Conservation (phyloP, 768 basidiomycete genomes). For the Astraeus odoratus region DNA sequence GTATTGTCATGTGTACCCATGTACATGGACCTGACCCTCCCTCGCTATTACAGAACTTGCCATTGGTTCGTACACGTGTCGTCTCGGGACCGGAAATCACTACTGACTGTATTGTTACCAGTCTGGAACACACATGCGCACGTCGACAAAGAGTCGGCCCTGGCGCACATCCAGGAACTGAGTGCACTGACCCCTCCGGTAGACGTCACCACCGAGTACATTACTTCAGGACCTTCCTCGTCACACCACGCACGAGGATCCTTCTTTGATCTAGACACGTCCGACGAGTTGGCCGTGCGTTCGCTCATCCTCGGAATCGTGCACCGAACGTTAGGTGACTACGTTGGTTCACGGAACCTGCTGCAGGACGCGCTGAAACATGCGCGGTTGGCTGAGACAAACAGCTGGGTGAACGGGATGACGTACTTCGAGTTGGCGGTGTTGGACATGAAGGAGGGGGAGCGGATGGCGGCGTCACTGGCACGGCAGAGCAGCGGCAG, state of each 20-base stretch:
- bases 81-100: too few relatives aligned
- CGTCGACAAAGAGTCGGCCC: constrained; percentile 44
- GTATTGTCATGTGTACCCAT: constrained; percentile 9
- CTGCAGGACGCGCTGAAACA: constrained; percentile 45
- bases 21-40: constrained; percentile 2
- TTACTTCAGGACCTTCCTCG: constrained; percentile 1
- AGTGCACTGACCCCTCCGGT: constrained; percentile 41
- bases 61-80: constrained; percentile 45
- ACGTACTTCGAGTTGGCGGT: constrained; percentile 67
- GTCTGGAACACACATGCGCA: constrained; percentile 80
- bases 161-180: constrained; percentile 54
- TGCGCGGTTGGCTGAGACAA: constrained; percentile 37
- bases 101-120: constrained; percentile 21
- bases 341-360: constrained; percentile 37
- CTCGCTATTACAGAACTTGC: constrained; percentile 44
- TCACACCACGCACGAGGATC: not conserved
- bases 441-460: constrained; percentile 58
- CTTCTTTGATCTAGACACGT: constrained; percentile 47
- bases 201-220: constrained; percentile 26
- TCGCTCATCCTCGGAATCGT: constrained; percentile 62
- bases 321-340: constrained; percentile 51
- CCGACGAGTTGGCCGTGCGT: constrained; percentile 66
- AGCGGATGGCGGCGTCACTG: constrained; percentile 27
- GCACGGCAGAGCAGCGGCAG: too few relatives aligned
- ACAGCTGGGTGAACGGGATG: constrained; percentile 63